A percentile compares a stretch with the other conserved stretches of the same genome.
These are phyloP conservation scores for Magnaporthales sp. DNA, from an alignment of 2,329 filamentous ascomycete species.

Conservation along the genomic window DNA sequence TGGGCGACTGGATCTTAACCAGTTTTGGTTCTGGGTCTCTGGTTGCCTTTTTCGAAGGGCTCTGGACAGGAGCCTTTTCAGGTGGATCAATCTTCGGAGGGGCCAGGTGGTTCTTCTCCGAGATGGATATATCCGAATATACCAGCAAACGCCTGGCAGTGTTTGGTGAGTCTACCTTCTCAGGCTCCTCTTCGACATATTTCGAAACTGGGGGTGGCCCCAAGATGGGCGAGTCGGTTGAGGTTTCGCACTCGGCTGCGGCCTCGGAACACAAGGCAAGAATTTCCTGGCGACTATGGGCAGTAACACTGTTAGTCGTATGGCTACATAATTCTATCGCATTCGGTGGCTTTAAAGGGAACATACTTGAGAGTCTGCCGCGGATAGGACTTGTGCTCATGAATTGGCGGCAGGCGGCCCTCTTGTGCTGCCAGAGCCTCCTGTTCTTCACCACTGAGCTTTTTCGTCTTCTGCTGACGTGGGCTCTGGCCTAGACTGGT, in stretches of 20 bases:
- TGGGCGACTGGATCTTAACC: neutral
- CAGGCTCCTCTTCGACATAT: conserved; percentile 47
- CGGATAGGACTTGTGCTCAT: conserved; percentile 60
- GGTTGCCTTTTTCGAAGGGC: neutral
- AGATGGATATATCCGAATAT: neutral
- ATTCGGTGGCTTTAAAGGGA: neutral
- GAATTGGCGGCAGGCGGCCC: conserved; percentile 55
- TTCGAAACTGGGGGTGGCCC: conserved; percentile 53
- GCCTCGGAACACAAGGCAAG: conserved; percentile 44
- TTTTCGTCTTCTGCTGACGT: conserved; percentile 45
- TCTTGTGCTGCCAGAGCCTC: conserved; percentile 40
- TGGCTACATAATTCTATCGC: neutral
- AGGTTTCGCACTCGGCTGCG: conserved; percentile 22
- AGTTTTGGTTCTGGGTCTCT: neutral
- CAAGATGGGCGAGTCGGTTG: conserved; percentile 58
- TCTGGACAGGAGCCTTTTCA: neutral
- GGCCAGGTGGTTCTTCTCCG: neutral
- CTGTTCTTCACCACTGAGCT: conserved; percentile 33
- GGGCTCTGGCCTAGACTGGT: conserved; percentile 38
- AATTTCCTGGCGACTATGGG: conserved; percentile 49
- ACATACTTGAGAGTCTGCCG: conserved; percentile 60
- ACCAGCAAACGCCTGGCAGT: conserved; percentile 1
- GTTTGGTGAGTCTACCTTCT: conserved; percentile 41
- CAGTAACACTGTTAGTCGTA: conserved; percentile 17
- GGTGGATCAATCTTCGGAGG: neutral